phyloP scores from a whole-genome alignment of 2,329 filamentous ascomycete species.

The Cladosporium sp. region DNA sequence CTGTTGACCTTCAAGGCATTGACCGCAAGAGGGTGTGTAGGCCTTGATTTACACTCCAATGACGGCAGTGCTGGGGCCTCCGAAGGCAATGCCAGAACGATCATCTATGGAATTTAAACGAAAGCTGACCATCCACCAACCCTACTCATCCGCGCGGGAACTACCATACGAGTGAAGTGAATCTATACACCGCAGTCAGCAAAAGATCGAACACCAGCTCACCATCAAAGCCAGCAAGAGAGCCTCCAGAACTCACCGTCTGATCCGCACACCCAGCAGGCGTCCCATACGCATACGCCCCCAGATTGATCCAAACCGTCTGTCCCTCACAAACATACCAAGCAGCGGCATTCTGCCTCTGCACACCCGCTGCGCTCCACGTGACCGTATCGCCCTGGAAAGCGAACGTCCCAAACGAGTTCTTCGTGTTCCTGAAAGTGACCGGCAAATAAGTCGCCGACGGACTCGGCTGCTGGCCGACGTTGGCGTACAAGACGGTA shows the following conservation, averaged over 20 bases:
- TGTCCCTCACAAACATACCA: slow-evolving; percentile 56
- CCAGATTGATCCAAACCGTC: slow-evolving; percentile 55
- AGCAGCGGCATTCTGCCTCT: slow-evolving; percentile 52
- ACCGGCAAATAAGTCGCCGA: slow-evolving; percentile 48
- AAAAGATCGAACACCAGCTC: too few relatives aligned
- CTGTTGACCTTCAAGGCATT: too few relatives aligned
- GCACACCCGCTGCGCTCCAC: slow-evolving; percentile 48
- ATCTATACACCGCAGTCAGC: slow-evolving; percentile 36
- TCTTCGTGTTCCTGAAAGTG: slow-evolving; percentile 49
- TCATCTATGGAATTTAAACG: too few relatives aligned
- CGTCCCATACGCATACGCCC: slow-evolving; percentile 56
- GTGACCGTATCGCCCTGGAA: slow-evolving; percentile 57
- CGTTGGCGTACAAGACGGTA: slow-evolving; percentile 43
- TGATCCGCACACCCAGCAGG: slow-evolving; percentile 56
- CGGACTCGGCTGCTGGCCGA: slow-evolving; percentile 42
- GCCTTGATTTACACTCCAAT: too few relatives aligned
- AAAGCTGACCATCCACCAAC: too few relatives aligned
- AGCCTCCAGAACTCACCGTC: slow-evolving; percentile 48
- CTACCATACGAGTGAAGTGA: slow-evolving; percentile 43
- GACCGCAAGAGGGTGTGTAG: too few relatives aligned
- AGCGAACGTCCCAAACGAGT: slow-evolving; percentile 53
- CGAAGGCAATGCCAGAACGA: too few relatives aligned
- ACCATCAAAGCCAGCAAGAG: slow-evolving; percentile 1
- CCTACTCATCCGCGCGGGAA: slow-evolving; percentile 27
- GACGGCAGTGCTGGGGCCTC: too few relatives aligned